Base-by-base conservation (phyloP, 495 filamentous ascomycete genomes). In the Glonium stellatum region DNA sequence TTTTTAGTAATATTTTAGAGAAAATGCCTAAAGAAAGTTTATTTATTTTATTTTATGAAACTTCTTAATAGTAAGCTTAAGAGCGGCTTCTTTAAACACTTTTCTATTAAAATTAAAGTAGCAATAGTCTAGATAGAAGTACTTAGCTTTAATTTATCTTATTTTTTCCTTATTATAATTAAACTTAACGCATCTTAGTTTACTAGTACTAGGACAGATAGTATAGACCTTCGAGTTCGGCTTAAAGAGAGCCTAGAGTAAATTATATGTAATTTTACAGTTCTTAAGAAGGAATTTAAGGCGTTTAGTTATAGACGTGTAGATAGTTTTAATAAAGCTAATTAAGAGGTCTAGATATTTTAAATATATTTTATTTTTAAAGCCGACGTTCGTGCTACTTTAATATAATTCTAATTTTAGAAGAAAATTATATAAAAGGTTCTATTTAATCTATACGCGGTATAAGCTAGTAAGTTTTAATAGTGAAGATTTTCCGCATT, bases 101-200 rank as follows among this genome's bases (percentile, higher is more conserved):
- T 76, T 75, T 9, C 86, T 85, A 54, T 84, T 75, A 42, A 74
- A 84, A 52, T 85, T 80, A 50, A 87, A 72, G 57, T 79, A 80
- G 47, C 67, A 21, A 50, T 21, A 50, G 22, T 50, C 15, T 18
- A 50, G 47, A 18, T 50, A 4, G 21, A 50, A 50, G 47, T 27
- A 27, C 47, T 50, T 50, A 11, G 4, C 15, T 13, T 18, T 18
- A 21, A 4, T 18, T 12, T 2, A 21, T 50, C 13, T 18, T 13
- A 21, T 50, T 27, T 50, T 5, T 27, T 18, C 18, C 47, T 50
- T 21, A 21, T 18, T 21, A 18, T 13, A 50, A 50, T 50, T 21
- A 23, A 18, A 50, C 22, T 18, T 50, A 21, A 50, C 4, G 15
- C 15, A 50, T 50, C 15, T 50, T 21, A 18, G 47, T 50, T 50